Percentiles rank a stretch among this genome's conserved stretches.
Conservation (phyloP, 2,329 filamentous ascomycete species). For the Beauveria varroae region DNA sequence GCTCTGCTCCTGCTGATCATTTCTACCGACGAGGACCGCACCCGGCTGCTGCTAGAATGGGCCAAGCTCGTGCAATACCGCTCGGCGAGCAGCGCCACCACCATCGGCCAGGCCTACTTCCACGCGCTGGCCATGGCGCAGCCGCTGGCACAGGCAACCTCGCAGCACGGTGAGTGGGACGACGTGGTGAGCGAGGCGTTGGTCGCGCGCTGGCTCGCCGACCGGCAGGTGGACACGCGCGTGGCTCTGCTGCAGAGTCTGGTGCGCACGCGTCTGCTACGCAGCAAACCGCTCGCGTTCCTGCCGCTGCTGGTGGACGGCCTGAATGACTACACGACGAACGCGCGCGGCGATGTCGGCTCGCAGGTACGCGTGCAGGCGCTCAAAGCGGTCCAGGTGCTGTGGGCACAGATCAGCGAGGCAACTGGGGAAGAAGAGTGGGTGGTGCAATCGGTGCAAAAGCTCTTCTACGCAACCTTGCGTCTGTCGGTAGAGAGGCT, state of each 20-base stretch:
- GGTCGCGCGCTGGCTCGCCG: conserved; percentile 43
- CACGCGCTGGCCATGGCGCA: conserved; percentile 45
- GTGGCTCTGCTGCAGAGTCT: conserved; percentile 50
- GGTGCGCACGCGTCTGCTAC: conserved; percentile 37
- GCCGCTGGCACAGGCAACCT: conserved; percentile 26
- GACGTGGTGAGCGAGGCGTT: conserved; percentile 38
- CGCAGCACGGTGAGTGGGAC: conserved; percentile 15
- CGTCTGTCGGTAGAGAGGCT: conserved; percentile 82
- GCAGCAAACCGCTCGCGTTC: conserved; percentile 32
- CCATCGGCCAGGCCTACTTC: conserved; percentile 43
- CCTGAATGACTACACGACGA: conserved; percentile 85
- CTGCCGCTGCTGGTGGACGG: conserved; percentile 44
- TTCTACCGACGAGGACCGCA: conserved; percentile 28
- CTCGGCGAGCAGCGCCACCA: conserved; percentile 25
- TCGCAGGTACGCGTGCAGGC: conserved; percentile 78
- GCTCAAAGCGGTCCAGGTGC: conserved; percentile 63
- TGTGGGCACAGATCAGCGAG: conserved; percentile 37
- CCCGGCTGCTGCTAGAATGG: conserved; percentile 38
- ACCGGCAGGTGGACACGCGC: conserved; percentile 43
- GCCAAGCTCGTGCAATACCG: conserved; percentile 31
- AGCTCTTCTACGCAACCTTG: conserved; percentile 44
- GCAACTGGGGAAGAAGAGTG: conserved; percentile 17
- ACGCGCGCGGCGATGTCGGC: conserved; percentile 81
- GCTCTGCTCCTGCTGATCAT: conserved; percentile 43
- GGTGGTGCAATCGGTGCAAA: conserved; percentile 24